Evolutionary conservation across 2,329 filamentous ascomycete species (phyloP), one percentile per base, ranked within the genome.

Genomic region (Diplodia intermedia): DNA sequence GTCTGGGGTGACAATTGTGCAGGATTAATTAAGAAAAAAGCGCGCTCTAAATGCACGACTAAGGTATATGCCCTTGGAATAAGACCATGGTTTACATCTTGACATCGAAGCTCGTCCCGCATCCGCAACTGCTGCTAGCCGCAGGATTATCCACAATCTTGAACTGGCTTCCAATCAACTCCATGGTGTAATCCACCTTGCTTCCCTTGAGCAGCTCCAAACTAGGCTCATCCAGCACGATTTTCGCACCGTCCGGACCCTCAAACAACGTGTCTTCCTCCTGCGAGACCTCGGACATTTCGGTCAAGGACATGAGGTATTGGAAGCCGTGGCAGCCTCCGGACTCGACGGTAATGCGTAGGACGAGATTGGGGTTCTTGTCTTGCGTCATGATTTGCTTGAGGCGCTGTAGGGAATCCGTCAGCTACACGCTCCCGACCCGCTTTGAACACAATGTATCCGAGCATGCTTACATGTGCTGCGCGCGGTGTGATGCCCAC

Each of bases 241-340:
- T 88, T 79, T 92, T 95, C n/a, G 95, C 86, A 18, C 77, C 77
- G 38, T 79, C 76, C 15, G 89, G 82, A 57, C 89, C 92, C 71
- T 92, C 88, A 73, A 98, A 97, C 29, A 98, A 85, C 0, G 91
- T 95, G 76, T 99, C 95, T 74, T 98, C 95, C 23, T 72, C 70
- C 31, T 86, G 76, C 62, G 87, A 84, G 18, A 90, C 80, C 65
- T 88, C 85, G 18, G 81, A 81, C 12, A 78, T 78, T 20, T 82
- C 88, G 2, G 92, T 90, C 4, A 98, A 85, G 18, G 90, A 92
- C 92, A 99, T 97, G 56, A 97, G 83, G 77, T 99, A 99, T 78
- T 99, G 95, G 79, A 99, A 99, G 61, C 95, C 95, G 80, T 99
- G 95, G 79, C 95, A 99, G 67, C 95, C 95, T 71, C 95, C 95